Base-by-base conservation (phyloP, 441 rosid genomes). In the Macaranga tanarius region DNA sequence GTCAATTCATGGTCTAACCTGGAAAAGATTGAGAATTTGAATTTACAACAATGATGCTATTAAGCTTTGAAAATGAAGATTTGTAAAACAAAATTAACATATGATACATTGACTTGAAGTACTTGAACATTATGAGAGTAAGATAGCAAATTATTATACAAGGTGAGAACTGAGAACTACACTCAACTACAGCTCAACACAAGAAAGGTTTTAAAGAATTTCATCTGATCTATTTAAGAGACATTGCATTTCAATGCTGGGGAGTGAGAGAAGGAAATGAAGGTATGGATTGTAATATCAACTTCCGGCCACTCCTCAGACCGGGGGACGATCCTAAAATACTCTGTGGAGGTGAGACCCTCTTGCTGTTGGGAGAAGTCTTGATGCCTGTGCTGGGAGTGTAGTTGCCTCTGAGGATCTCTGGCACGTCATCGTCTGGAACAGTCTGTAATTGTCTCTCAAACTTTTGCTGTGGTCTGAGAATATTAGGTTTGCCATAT, bases 331-430 rank as follows among this genome's bases (percentile, higher is more conserved):
- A 85, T 40, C 90, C 88, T 19, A 88, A 76, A 70, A 83, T 84
- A 13, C 70, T 69, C 47, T 88, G 85, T 23, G 96, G 97, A 22
- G 97, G 97, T 75, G 98, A 93, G 73, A 96, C 88, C 86, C 99
- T 92, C 90, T 96, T 96, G 77, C 95, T 81, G 82, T 93, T 96
- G 55, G 99, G 99, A 76, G 99, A 79, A 10, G 90, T 85, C 85
- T 89, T 96, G 70, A 85, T 65, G 52, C 81, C 80, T 0, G 75
- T 55, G 31, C 52, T 65, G 2, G 90, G 89, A 67, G 91, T 76
- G 65, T 67, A 62, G 74, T 66, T 80, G 73, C 82, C 84, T 60
- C 44, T 82, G 16, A 93, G 91, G 75, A 87, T 81, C 77, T 88
- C 89, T 0, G 96, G 97, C 76, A 89, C 78, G 78, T 85, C 89